Evolutionary conservation across 768 basidiomycete genomes (phyloP).

Genomic region (Phlebiopsis flavidoalba): DNA sequence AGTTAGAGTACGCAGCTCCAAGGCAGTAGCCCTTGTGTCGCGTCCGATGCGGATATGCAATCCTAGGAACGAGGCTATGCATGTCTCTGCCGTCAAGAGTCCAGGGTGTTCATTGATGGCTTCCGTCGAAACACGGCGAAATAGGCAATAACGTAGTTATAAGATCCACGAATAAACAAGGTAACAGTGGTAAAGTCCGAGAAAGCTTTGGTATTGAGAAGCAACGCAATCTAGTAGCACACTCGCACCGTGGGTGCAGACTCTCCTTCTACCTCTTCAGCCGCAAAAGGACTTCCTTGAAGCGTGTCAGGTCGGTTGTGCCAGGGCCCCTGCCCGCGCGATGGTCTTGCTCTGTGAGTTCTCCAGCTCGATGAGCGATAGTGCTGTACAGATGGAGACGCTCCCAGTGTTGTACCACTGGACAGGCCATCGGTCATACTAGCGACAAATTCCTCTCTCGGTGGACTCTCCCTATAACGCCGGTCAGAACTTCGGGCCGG

Average conservation of each 20-base stretch:
- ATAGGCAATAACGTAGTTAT: background rate
- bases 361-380: conserved; percentile 80
- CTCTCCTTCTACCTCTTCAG: conserved; percentile 87
- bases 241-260: conserved; percentile 87
- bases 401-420: conserved; percentile 92
- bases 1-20: too few species aligned
- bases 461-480: conserved; percentile 69
- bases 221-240: conserved; percentile 60
- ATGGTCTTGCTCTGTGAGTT: conserved; percentile 98
- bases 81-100: background rate
- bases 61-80: too few species aligned
- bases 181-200: background rate
- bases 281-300: conserved; percentile 89
- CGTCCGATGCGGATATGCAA: too few species aligned
- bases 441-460: conserved; percentile 75
- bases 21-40: too few species aligned
- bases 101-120: background rate
- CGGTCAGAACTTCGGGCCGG: background rate
- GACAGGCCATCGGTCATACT: conserved; percentile 72
- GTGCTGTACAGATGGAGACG: conserved; percentile 87
- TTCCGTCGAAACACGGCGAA: background rate
- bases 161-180: background rate
- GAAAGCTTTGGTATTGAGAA: background rate
- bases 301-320: conserved; percentile 83
- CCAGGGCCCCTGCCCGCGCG: conserved; percentile 79